Conservation (phyloP, 306 rosid genomes). For the Pterocarpus santalinus region DNA sequence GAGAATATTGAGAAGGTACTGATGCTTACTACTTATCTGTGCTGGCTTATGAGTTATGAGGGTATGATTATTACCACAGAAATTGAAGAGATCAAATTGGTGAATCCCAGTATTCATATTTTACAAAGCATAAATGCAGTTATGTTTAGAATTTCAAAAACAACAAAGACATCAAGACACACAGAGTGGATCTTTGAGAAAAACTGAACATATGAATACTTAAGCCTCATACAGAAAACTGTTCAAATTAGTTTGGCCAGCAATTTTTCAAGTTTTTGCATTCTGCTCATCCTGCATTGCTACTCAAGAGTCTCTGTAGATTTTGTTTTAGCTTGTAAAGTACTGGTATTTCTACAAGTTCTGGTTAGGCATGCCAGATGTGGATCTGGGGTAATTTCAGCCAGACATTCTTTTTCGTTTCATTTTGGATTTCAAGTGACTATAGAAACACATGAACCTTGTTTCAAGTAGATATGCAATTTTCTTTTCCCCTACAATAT, state of each 20-base stretch:
- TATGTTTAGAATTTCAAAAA: conserved; percentile 25
- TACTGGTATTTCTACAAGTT: background rate
- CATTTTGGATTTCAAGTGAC: conserved; percentile 1
- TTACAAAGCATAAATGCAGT: background rate
- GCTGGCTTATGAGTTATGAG: background rate
- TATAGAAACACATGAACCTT: background rate
- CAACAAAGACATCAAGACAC: background rate
- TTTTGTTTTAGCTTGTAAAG: background rate
- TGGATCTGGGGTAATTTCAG: background rate
- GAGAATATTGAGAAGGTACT: conserved; percentile 89
- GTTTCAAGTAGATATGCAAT: background rate
- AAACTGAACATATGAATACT: conserved; percentile 14
- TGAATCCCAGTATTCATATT: background rate
- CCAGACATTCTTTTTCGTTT: background rate
- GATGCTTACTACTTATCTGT: background rate
- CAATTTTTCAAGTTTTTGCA: background rate
- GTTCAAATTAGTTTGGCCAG: conserved; percentile 18
- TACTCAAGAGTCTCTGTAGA: background rate
- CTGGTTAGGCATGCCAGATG: background rate
- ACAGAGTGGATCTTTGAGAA: conserved; percentile 16
- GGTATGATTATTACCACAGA: background rate
- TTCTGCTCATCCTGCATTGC: conserved; percentile 8
- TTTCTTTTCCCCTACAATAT: background rate
- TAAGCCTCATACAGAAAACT: background rate
- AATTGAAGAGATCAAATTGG: conserved; percentile 22